Evolutionary conservation across 1,139 yeast genomes (phyloP).

Genomic region (Taphrina flavorubra): DNA sequence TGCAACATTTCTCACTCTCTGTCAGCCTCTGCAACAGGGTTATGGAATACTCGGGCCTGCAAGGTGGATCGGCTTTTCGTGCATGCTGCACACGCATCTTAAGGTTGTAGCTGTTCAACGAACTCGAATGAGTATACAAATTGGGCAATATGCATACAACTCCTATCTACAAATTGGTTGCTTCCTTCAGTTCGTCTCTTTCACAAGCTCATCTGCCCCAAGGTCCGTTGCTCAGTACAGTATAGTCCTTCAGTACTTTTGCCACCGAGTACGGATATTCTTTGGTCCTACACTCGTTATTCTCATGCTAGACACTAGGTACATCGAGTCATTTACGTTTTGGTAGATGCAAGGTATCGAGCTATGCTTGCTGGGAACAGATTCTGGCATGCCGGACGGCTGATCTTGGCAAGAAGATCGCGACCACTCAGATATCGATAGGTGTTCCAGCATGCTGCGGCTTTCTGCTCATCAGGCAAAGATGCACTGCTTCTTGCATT

Average conservation of each 20-base stretch:
- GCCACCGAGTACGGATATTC: background rate
- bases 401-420: background rate
- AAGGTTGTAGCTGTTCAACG: no score
- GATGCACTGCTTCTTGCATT: background rate
- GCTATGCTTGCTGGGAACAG: slow-evolving; percentile 19
- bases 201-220: slow-evolving; percentile 11
- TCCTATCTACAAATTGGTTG: background rate
- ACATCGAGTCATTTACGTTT: background rate
- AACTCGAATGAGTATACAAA: no score
- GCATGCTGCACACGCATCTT: no score
- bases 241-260: slow-evolving; percentile 21
- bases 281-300: background rate
- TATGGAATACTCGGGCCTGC: no score
- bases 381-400: background rate
- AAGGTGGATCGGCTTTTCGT: no score
- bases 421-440: slow-evolving; percentile 16
- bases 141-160: no score
- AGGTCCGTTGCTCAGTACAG: slow-evolving; percentile 10
- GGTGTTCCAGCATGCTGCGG: slow-evolving; percentile 6
- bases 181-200: no score
- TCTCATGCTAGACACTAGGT: no score
- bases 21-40: no score
- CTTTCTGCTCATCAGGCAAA: background rate
- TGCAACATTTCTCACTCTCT: no score
- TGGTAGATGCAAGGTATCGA: background rate